Percentiles rank a stretch among this genome's conserved stretches.
phyloP scores from a whole-genome alignment of 306 rosid species.

The Vachellia collinsii region DNA sequence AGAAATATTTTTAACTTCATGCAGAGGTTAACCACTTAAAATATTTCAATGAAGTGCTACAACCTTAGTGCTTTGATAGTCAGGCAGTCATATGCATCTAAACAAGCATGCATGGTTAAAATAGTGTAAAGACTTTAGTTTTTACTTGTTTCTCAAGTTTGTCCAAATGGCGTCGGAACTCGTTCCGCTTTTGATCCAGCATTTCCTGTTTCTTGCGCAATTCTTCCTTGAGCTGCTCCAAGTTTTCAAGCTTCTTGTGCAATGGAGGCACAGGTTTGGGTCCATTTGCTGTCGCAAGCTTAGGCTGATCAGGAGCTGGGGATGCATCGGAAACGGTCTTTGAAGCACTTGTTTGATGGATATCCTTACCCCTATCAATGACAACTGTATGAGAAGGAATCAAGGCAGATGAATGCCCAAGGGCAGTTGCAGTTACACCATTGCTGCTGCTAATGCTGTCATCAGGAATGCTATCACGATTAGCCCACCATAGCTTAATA shows the following conservation, averaged over 20 bases:
- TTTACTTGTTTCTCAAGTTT: constrained; percentile 89
- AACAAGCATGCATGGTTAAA: constrained; percentile 24
- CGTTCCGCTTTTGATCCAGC: constrained; percentile 87
- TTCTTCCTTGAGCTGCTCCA: constrained; percentile 88
- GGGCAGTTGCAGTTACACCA: constrained; percentile 57
- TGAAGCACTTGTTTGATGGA: constrained; percentile 60
- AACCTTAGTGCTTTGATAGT: constrained; percentile 28
- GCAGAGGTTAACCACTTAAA: constrained; percentile 28
- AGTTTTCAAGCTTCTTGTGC: constrained; percentile 79
- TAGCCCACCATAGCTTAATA: constrained; percentile 98
- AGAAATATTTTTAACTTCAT: neutral
- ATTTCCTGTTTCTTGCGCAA: constrained; percentile 96
- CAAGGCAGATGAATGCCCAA: constrained; percentile 56
- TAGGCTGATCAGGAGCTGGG: constrained; percentile 57
- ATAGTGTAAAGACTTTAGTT: constrained; percentile 29
- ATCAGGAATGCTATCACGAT: constrained; percentile 91
- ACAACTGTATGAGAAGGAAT: constrained; percentile 50
- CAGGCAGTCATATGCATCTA: constrained; percentile 21
- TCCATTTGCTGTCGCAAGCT: constrained; percentile 57
- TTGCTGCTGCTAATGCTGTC: constrained; percentile 54
- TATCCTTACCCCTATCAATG: constrained; percentile 62
- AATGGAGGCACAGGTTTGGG: constrained; percentile 68
- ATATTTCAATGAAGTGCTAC: constrained; percentile 9
- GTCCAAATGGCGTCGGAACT: constrained; percentile 76
- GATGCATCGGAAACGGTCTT: constrained; percentile 61